Base-by-base conservation (phyloP, 768 basidiomycete species). In the Mycena vulgaris region DNA sequence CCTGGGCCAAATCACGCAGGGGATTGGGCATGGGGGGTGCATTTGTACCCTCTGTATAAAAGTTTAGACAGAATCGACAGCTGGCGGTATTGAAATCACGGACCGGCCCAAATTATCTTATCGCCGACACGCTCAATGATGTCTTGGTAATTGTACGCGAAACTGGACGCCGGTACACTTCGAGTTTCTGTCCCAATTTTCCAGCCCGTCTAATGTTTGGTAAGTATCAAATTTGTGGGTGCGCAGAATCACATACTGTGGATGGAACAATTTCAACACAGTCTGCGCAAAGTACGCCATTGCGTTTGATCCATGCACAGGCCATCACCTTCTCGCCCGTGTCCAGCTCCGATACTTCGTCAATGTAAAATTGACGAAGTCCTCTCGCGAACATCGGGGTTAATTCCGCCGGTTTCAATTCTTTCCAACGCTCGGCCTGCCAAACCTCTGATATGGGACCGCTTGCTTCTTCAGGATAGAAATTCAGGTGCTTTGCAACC, bases 311-410 rank as follows among this genome's bases (percentile, higher is more conserved):
- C 62, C 52, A 64, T 4, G 56, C 56, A 0, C n/a, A 14, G 7
- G 62, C 53, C 2, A 64, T 30, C 4, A 59, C 49, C 23, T 30
- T 47, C 2, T 13, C 16, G 2, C 67, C 63, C 31, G 40, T 42
- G 2, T 47, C 6, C 3, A 73, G 62, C 21, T 52, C 7, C 2
- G 72, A 63, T 17, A 76, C 31, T 51, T 76, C 74, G 8, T 76
- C 61, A 10, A 75, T 70, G 11, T 67, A 76, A 63, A 70, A 76
- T 13, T 72, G 68, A 23, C 63, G 49, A 0, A 51, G 5, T 3
- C 75, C 74, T 25, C 16, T 13, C 1, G 47, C 17, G n/a, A 31
- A 21, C 9, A 74, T 74, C 5, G 64, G 75, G 17, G 73, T 72
- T 3, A 73, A 42, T 28, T 66, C 27, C 0, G 47, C 27, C 3